Conservation (phyloP, 768 basidiomycete species). For the Suillus americanus region DNA sequence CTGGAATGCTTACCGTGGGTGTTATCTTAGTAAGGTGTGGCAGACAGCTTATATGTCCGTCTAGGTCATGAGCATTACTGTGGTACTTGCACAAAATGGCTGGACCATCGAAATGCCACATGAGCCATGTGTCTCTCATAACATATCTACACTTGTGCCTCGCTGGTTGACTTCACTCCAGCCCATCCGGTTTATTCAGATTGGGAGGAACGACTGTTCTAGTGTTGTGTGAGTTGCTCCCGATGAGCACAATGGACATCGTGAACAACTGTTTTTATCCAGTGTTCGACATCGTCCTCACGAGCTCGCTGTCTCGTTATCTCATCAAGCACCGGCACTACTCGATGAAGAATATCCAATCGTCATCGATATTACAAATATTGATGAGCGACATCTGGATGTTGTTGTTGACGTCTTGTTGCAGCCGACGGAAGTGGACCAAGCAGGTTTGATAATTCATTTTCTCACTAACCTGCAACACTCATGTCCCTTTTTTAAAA, state of each 20-base stretch:
- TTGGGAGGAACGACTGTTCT: constrained; percentile 46
- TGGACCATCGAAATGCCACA: constrained; percentile 72
- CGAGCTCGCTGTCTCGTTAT: constrained; percentile 50
- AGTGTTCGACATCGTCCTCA: constrained; percentile 70
- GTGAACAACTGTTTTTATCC: constrained; percentile 6
- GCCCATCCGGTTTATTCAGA: constrained; percentile 52
- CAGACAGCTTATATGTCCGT: neutral
- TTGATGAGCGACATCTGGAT: constrained; percentile 68
- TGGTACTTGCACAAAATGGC: constrained; percentile 54
- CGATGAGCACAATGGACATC: neutral
- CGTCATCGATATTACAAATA: constrained; percentile 64
- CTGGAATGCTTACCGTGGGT: constrained; percentile 56
- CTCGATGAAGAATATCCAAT: constrained; percentile 83
- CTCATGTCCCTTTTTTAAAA: constrained; percentile 21
- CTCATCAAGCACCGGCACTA: constrained; percentile 69
- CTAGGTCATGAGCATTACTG: constrained; percentile 43
- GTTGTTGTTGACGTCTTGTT: constrained; percentile 72
- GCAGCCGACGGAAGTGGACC: constrained; percentile 77
- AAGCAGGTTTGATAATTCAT: constrained; percentile 49
- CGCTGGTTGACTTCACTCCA: constrained; percentile 61
- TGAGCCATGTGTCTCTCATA: constrained; percentile 39
- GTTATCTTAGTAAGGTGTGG: neutral
- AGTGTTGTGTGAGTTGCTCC: constrained; percentile 45
- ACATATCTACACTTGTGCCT: constrained; percentile 28
- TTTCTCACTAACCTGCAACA: neutral